Percentiles rank a stretch among this genome's conserved stretches.
Conservation (phyloP, 1,284 basidiomycete species). For the Termitomyces sp. region DNA sequence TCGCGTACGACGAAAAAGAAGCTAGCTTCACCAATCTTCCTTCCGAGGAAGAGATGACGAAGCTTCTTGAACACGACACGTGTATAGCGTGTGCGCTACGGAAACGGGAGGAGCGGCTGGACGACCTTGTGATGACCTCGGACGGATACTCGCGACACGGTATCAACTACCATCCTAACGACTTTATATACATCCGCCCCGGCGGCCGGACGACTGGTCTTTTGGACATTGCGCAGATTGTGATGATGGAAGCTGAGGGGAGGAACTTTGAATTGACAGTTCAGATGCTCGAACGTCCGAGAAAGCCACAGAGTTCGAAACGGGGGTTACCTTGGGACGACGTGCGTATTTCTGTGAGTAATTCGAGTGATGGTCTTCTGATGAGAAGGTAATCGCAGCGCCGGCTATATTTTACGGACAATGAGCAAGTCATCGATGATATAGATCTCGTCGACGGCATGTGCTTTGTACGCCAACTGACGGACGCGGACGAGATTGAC, state of each 20-base stretch:
- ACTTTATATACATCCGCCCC: slow-evolving; percentile 53
- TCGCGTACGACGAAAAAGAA: slow-evolving; percentile 41
- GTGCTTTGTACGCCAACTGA: slow-evolving; percentile 36
- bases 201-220: slow-evolving; percentile 20
- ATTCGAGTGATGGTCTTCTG: neutral
- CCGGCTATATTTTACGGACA: slow-evolving; percentile 36
- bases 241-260: slow-evolving; percentile 25
- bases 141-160: slow-evolving; percentile 33
- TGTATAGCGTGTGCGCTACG: slow-evolving; percentile 46
- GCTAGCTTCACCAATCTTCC: slow-evolving; percentile 41
- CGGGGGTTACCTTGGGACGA: slow-evolving; percentile 25
- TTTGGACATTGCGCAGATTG: slow-evolving; percentile 52
- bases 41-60: slow-evolving; percentile 22
- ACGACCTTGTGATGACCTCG: slow-evolving; percentile 20
- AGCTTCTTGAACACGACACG: slow-evolving; percentile 25
- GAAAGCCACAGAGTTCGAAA: slow-evolving; percentile 26
- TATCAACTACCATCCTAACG: slow-evolving; percentile 46
- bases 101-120: slow-evolving; percentile 19
- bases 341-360: slow-evolving; percentile 19
- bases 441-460: slow-evolving; percentile 41
- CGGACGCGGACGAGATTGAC: slow-evolving; percentile 29
- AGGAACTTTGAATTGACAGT: slow-evolving; percentile 29
- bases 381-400: slow-evolving; percentile 28
- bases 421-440: slow-evolving; percentile 23
- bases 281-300: slow-evolving; percentile 37